Base-by-base conservation (phyloP, 1,284 basidiomycete genomes). In the Amylostereum chailletii region DNA sequence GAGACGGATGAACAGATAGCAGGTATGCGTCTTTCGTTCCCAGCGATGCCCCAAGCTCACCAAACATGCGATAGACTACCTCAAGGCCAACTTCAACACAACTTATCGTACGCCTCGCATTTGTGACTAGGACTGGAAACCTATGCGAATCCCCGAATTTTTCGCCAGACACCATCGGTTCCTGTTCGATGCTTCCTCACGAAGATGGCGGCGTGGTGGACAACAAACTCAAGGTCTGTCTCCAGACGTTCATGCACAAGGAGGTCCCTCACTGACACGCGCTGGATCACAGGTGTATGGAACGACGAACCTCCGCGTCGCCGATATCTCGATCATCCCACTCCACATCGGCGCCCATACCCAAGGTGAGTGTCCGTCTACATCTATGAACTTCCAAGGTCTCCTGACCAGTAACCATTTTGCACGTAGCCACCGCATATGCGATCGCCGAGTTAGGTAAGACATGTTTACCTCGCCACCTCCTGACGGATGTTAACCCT, bases 321-420 rank as follows among this genome's bases (percentile, higher is more conserved):
- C 69, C 36, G 72, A 74, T 59, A 57, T 69, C 30, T 69, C 66
- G 5, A 65, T 74, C 57, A 62, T 70, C 45, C 71, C 72, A 1
- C 56, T 72, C 8, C 57, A 58, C 29, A 45, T 60, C 30, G 55
- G 55, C 7, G 57, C 52, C 9, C 61, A 55, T 34, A 45, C 42
- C 19, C 62, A 62, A 19, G 19, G 19, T 19, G 19, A 19, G 19
- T 1, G 19, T 19, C 19, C 19, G 19, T 19, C 19, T 19, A 19
- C 19, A 19, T 19, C 19, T 19, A 19, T 19, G 19, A 19, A 19
- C 19, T 19, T 19, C 19, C 19, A 19, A 19, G 19, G 19, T 19
- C 19, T 19, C 19, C 19, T 19, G 19, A 19, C 19, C 19, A 19
- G 19, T 19, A 19, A 19, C 19, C 19, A 19, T 19, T 19, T 19